Evolutionary conservation across 2,329 filamentous ascomycete genomes (phyloP), one percentile per base, ranked within the genome.

Genomic region (Arthroderma uncinatum): DNA sequence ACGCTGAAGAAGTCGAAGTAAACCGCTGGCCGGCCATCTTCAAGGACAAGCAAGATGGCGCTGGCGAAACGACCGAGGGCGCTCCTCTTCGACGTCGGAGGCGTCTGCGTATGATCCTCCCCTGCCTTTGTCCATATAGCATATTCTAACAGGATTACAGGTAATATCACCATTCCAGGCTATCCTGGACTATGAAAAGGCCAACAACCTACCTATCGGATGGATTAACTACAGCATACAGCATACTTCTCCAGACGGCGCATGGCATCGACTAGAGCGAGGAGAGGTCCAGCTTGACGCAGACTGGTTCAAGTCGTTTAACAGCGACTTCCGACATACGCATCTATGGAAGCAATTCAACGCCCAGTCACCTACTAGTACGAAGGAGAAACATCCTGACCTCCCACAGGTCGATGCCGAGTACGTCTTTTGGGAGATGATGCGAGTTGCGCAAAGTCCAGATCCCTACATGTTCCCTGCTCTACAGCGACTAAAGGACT

Each of bases 221-320:
- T 97, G 90, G 85, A 80, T 97, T 65, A 97, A 97, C 76, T 85
- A 86, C 73, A 87, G 87, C 64, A 93, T 97, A 67, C 89, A 89
- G 55, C 81, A 81, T 64, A 84, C 86, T 2, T 82, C 85, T 0
- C 90, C 89, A 1, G 74, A 83, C 62, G 93, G 93, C 40, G 85
- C 82, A 68, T 97, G 92, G 92, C 90, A 95, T 67, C 82, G 80
- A 44, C 79, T 97, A 48, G 93, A 98, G 71, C 84, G 86, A 58
- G 92, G 92, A 59, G 83, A 89, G 60, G 85, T 95, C 59, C 76
- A 80, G 25, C 77, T 96, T 70, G 84, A 95, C 67, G 76, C 79
- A 10, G 71, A 73, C 7, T 97, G 91, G 77, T 96, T 92, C 70
- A 68, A 74, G 0, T 82, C 79, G 0, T 97, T 96, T 76, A 84